Base-by-base conservation (phyloP, 805 yeast genomes). In the Peterozyma toletana region DNA sequence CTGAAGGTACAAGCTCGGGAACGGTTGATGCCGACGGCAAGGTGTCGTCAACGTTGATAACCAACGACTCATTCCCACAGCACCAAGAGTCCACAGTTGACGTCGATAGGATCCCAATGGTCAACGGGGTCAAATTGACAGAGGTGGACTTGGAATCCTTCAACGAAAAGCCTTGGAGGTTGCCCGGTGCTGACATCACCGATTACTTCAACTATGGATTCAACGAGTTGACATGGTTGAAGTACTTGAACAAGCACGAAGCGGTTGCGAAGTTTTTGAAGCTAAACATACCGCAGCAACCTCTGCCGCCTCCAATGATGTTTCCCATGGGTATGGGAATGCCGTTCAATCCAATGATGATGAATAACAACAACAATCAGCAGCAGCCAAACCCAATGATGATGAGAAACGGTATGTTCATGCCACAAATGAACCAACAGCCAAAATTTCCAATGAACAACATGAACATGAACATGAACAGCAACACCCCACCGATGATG, bases 181-280 rank as follows among this genome's bases (percentile, higher is more conserved):
- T 86, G 50, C 97, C 98, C 1, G 99, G 98, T 34, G 96, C 96
- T 3, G 97, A 93, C 63, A 66, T 87, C 35, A 77, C 95, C 7
- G 98, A 93, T 62, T 95, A 89, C 63, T 93, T 93, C 71, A 93
- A 93, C 65, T 93, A 80, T 57, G 99, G 99, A 1, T 93, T 93
- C 58, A 96, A 93, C 59, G 99, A 93, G 66, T 76, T 86, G 51
- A 85, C 97, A 13, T 93, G 99, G 99, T 80, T 85, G 43, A 88
- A 90, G 18, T 93, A 93, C 64, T 81, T 96, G 53, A 71, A 81
- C 36, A 88, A 87, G 60, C 96, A 90, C 57, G 96, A 90, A 60
- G 81, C 79, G 51, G 56, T 83, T 40, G 74, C 93, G 44, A 81
- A 82, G 38, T 35, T 38, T 2, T 33, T 44, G 33, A 34, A 40